These are phyloP conservation scores for Bacidia gigantensis DNA, from an alignment of 495 filamentous ascomycete genomes.

Conservation along the genomic window DNA sequence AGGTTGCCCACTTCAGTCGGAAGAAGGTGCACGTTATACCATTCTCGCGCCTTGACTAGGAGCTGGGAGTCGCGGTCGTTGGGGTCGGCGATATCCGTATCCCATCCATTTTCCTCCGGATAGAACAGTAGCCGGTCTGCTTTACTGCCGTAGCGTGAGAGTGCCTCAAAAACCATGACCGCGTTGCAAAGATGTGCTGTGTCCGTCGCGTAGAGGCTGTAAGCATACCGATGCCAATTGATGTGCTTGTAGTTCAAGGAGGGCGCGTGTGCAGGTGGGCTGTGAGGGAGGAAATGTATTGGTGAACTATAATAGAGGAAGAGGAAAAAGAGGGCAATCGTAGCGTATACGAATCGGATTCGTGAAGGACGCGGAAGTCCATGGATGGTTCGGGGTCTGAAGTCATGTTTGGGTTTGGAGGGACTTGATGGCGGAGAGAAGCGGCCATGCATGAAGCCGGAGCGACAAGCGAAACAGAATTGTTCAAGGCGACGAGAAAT, in stretches of 20 bases:
- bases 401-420: neutral
- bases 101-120: slow-evolving; percentile 29
- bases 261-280: slow-evolving; percentile 4
- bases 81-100: slow-evolving; percentile 11
- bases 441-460: neutral
- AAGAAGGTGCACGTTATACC: slow-evolving; percentile 46
- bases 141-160: slow-evolving; percentile 45
- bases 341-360: neutral
- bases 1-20: slow-evolving; percentile 29
- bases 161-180: slow-evolving; percentile 57
- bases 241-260: slow-evolving; percentile 14
- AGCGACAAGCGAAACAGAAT: neutral
- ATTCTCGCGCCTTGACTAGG: slow-evolving; percentile 42
- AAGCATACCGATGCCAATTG: slow-evolving; percentile 53
- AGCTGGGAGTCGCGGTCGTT: slow-evolving; percentile 33
- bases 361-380: too few species aligned
- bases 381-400: neutral
- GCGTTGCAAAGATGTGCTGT: slow-evolving; percentile 60
- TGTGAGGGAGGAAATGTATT: neutral
- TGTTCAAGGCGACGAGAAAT: neutral
- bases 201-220: slow-evolving; percentile 58
- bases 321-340: neutral
- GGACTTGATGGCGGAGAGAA: neutral
- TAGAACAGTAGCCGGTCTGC: slow-evolving; percentile 58
- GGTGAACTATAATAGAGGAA: neutral